Percentiles rank a stretch among this genome's conserved stretches.
Evolutionary conservation across 331 rosid genomes (phyloP).

Genomic region (Telfairia occidentalis): DNA sequence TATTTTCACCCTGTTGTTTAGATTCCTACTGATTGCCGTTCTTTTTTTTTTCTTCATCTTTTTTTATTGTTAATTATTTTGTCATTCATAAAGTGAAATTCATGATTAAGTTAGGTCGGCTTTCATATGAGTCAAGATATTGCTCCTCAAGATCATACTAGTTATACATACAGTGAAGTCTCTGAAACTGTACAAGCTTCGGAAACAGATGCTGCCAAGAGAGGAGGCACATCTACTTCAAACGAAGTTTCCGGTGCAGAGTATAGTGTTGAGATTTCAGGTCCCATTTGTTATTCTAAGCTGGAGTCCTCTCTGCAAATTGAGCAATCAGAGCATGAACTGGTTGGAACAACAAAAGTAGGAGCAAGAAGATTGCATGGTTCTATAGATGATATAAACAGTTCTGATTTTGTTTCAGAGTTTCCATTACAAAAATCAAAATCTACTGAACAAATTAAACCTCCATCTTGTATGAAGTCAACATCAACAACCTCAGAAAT

Average conservation of each 20-base stretch:
- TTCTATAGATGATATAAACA: slow-evolving; percentile 10
- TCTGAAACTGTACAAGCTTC: slow-evolving; percentile 18
- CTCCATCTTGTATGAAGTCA: slow-evolving; percentile 15
- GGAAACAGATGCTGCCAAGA: slow-evolving; percentile 23
- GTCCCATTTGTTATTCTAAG: slow-evolving; percentile 9
- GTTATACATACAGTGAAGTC: slow-evolving; percentile 19
- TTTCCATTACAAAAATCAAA: too few relatives aligned
- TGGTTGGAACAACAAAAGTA: slow-evolving; percentile 11
- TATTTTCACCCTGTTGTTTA: slow-evolving; percentile 20
- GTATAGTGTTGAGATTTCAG: slow-evolving; percentile 6
- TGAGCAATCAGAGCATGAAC: neutral
- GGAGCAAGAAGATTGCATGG: slow-evolving; percentile 12
- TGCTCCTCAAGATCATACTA: slow-evolving; percentile 20
- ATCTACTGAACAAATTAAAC: slow-evolving; percentile 20
- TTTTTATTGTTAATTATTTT: neutral
- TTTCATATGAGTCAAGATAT: slow-evolving; percentile 17
- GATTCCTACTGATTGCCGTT: neutral
- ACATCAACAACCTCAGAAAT: slow-evolving; percentile 12
- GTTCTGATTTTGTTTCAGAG: too few relatives aligned
- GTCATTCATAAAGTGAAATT: slow-evolving; percentile 16
- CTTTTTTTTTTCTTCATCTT: neutral
- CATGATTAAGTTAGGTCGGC: slow-evolving; percentile 20
- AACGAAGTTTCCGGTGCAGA: slow-evolving; percentile 29
- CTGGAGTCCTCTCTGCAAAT: slow-evolving; percentile 20
- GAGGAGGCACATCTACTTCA: slow-evolving; percentile 15